phyloP scores from a whole-genome alignment of 805 yeast genomes.

The Vanderwaltozyma yarrowii region DNA sequence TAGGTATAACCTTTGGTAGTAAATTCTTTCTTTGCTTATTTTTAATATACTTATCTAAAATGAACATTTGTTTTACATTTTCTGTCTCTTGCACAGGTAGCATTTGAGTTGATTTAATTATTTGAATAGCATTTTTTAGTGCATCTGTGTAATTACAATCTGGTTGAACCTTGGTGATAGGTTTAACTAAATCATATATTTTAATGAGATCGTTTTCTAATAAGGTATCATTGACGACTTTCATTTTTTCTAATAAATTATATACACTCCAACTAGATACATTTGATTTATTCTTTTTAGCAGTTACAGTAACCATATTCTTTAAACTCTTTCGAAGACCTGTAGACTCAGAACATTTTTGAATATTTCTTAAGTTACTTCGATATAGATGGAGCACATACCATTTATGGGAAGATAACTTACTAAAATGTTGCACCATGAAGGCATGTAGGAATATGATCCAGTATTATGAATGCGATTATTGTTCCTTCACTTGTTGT shows the following conservation, averaged over 20 bases:
- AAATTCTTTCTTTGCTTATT: conserved; percentile 6
- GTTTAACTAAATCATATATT: not conserved
- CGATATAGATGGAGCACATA: conserved; percentile 26
- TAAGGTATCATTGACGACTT: conserved; percentile 9
- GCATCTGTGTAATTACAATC: no score
- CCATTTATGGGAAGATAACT: conserved; percentile 19
- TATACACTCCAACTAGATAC: conserved; percentile 21
- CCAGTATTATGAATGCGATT: no score
- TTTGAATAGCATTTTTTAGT: not conserved
- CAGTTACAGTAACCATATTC: conserved; percentile 3
- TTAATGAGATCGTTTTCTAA: conserved; percentile 1
- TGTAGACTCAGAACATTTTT: conserved; percentile 9
- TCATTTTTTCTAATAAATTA: conserved; percentile 8
- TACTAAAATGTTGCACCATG: conserved; percentile 26
- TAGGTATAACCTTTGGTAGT: conserved; percentile 11
- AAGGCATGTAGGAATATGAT: not conserved
- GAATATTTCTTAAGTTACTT: conserved; percentile 21
- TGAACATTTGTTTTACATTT: conserved; percentile 7
- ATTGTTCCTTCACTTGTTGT: no score
- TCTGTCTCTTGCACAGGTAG: conserved; percentile 4
- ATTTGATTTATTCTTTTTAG: conserved; percentile 13
- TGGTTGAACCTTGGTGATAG: not conserved
- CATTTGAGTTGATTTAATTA: not conserved
- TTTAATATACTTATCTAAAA: conserved; percentile 12
- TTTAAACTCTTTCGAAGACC: conserved; percentile 9